Evolutionary conservation across 805 yeast species (phyloP).

Genomic region (Kodamaea kaohsiungensis): DNA sequence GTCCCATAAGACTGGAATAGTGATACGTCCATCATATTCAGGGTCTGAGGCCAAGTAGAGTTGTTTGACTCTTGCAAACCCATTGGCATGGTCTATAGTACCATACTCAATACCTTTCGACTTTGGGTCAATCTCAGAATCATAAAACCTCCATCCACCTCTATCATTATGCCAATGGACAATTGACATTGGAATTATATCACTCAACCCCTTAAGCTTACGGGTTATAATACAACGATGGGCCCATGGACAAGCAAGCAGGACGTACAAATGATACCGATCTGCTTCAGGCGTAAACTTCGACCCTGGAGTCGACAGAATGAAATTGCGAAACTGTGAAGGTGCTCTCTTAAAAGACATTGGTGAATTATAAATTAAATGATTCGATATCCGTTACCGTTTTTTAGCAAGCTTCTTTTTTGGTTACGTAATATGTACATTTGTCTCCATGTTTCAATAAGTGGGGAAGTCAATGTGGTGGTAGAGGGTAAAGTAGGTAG

Average conservation of each 20-base stretch:
- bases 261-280: slow-evolving; percentile 85
- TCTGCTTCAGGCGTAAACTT: slow-evolving; percentile 70
- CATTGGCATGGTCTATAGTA: slow-evolving; percentile 50
- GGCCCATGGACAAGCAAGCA: slow-evolving; percentile 96
- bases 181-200: slow-evolving; percentile 65
- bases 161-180: slow-evolving; percentile 90
- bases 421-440: neutral
- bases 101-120: slow-evolving; percentile 40
- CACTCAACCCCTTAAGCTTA: slow-evolving; percentile 63
- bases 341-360: slow-evolving; percentile 2
- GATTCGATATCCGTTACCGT: neutral
- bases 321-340: slow-evolving; percentile 1
- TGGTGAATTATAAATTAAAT: neutral
- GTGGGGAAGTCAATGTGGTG: too few species aligned
- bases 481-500: too few species aligned
- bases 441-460: too few species aligned
- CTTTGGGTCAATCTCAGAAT: slow-evolving; percentile 32
- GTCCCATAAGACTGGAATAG: slow-evolving; percentile 95
- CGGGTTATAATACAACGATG: slow-evolving; percentile 79
- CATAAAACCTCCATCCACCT: slow-evolving; percentile 85
- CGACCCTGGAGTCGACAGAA: slow-evolving; percentile 21
- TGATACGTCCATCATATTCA: slow-evolving; percentile 76
- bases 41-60: slow-evolving; percentile 75
- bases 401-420: neutral
- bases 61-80: slow-evolving; percentile 60